phyloP scores from a whole-genome alignment of 192 early-diverging fungal genomes.

The Umbelopsis vinacea region DNA sequence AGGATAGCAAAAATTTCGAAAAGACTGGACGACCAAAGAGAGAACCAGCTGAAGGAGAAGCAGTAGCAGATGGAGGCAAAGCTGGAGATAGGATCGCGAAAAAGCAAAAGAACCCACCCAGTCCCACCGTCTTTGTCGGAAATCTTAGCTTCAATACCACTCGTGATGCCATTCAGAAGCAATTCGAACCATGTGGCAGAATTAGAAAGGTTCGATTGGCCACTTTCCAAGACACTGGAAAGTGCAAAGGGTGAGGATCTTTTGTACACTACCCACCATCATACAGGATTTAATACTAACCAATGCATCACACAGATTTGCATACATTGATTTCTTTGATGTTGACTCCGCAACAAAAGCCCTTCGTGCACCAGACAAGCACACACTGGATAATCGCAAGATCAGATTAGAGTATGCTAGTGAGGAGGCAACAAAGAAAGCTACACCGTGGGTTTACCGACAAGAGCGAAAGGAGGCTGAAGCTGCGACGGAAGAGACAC shows the following conservation, averaged over 20 bases:
- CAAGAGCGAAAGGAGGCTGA: constrained; percentile 45
- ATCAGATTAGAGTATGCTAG: constrained; percentile 71
- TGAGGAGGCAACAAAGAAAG: constrained; percentile 66
- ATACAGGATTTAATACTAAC: not conserved
- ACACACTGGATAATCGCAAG: constrained; percentile 59
- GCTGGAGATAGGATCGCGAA: constrained; percentile 43
- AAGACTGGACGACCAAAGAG: constrained; percentile 60
- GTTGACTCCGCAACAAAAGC: constrained; percentile 68
- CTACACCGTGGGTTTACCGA: constrained; percentile 64
- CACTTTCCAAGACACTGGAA: constrained; percentile 76
- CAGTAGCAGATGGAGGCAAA: constrained; percentile 21
- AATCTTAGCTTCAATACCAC: constrained; percentile 67
- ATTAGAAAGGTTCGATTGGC: constrained; percentile 71
- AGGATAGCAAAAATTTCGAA: constrained; percentile 63
- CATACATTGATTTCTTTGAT: constrained; percentile 68
- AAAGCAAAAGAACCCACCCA: constrained; percentile 59
- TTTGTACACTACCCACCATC: not conserved
- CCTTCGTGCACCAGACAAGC: constrained; percentile 57
- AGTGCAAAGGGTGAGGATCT: constrained; percentile 70
- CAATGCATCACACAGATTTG: constrained; percentile 48
- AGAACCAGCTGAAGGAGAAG: constrained; percentile 8
- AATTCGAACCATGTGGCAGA: constrained; percentile 65
- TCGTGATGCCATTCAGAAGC: constrained; percentile 48
- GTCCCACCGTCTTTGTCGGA: constrained; percentile 71
- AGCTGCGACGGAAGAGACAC: constrained; percentile 32